Base-by-base conservation (phyloP, 805 yeast species). In the Monosporozyma servazzii region DNA sequence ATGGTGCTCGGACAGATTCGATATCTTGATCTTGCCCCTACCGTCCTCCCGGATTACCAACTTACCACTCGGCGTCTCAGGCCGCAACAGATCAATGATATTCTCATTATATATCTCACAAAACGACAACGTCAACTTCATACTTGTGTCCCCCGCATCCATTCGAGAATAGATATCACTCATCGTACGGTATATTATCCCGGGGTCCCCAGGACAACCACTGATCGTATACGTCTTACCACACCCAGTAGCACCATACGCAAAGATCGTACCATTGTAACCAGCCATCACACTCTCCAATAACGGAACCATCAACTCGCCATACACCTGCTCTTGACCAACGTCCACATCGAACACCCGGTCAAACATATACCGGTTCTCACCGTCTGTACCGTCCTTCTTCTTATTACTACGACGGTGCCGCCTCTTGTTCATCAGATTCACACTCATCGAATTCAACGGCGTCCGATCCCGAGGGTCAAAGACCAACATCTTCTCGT, bases 181-280 rank as follows among this genome's bases (percentile, higher is more conserved):
- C 84, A 88, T 81, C 0, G 96, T 83, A 42, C 83, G 69, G 58
- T 82, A 86, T 0, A 88, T 84, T 13, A 90, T 78, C 0, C 96
- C 96, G 0, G 96, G 96, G 25, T 76, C 69, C 2, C 77, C 77
- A 0, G 81, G 75, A 0, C 82, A 77, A 0, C 96, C 96, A 63
- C 84, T 78, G 31, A 90, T 86, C 0, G 98, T 90, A 64, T 85
- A 88, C 0, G 97, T 90, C 64, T 90, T 90, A n/a, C 98, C 98
- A 67, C 97, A 90, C 0, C 98, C 98, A 0, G 98, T 90, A 29
- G 98, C 95, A 1, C 98, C 98, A 65, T 90, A 90, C 0, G 98
- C 97, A 71, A 90, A 90, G 0, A 90, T 88, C 0, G 96, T 88
- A 5, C 96, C 84, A 65, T 91, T 89, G 67, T 73, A 87, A 0